Base-by-base conservation (phyloP, 805 yeast species). In the Starmerella asiatica region DNA sequence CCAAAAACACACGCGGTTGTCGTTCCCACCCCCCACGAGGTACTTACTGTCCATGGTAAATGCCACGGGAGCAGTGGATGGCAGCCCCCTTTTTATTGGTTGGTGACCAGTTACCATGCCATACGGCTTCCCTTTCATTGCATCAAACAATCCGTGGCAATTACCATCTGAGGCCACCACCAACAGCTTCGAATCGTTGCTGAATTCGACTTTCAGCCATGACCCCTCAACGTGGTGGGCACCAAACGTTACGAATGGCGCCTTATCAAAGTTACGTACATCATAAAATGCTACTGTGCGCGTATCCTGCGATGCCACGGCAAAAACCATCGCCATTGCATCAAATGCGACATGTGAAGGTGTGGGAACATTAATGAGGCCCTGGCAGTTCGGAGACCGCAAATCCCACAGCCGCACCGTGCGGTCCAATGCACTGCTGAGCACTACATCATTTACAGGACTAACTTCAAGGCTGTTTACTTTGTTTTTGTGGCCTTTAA, bases 381-480 rank as follows among this genome's bases (percentile, higher is more conserved):
- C 91, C 42, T 72, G 76, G 16, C 79, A 71, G 42, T 71, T 67
- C 1, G 81, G 65, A 0, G 79, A 65, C 48, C 88, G 64, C 20
- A 80, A 56, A 59, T 91, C 97, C 98, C 98, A 91, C 5, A 81
- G 49, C 47, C 91, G 72, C 1, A 85, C 80, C 0, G 94, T 75
- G 39, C 77, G 70, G 56, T 91, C 98, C 41, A 70, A 57, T 0
- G 93, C 71, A 0, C 86, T 68, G 32, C 81, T 74, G 8, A 81
- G 51, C 54, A 81, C 71, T 11, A 69, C 60, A 52, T 78, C 85
- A 40, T 69, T 68, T 4, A 71, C 63, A 0, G 93, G 94, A 34
- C 76, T 72, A 51, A 84, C 71, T 57, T 79, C 84, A 4, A 91
- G 58, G 7, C 74, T 69, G 4, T 72, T 70, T 3, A 91, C 95